Conservation (phyloP, 2,329 filamentous ascomycete genomes). For the Aspergillus pseudotamarii region DNA sequence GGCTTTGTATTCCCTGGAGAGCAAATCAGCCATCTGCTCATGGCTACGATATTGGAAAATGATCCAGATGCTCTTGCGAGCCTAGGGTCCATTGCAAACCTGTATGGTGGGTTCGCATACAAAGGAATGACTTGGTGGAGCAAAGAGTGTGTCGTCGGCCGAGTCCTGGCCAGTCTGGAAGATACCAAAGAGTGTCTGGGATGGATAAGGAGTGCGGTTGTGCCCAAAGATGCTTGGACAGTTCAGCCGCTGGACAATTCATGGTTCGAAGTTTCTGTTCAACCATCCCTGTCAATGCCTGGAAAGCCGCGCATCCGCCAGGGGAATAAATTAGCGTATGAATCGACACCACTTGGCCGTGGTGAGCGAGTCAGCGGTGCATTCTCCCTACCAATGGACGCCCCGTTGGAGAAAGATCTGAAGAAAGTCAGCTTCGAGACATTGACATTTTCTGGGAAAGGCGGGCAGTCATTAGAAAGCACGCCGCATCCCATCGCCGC, state of each 20-base stretch:
- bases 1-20: constrained; percentile 59
- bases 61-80: constrained; percentile 51
- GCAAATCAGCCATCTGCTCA: constrained; percentile 56
- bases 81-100: constrained; percentile 54
- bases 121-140: constrained; percentile 58
- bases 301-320: constrained; percentile 49
- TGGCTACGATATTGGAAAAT: constrained; percentile 59
- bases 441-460: constrained; percentile 29
- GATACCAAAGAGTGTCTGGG: constrained; percentile 57
- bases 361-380: constrained; percentile 41
- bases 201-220: constrained; percentile 51
- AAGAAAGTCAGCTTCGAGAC: constrained; percentile 25
- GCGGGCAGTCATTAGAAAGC: constrained; percentile 15
- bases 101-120: constrained; percentile 60
- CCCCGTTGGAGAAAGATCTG: constrained; percentile 11
- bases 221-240: constrained; percentile 41
- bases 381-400: constrained; percentile 44
- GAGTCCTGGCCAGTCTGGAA: constrained; percentile 52
- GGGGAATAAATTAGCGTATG: constrained; percentile 39
- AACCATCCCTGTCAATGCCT: constrained; percentile 28
- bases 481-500: constrained; percentile 21
- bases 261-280: constrained; percentile 54
- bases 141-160: constrained; percentile 57
- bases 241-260: constrained; percentile 39
- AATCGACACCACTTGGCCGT: constrained; percentile 45